Base-by-base conservation (phyloP, 2,329 filamentous ascomycete genomes). In the Colletotrichum neosansevieriae region DNA sequence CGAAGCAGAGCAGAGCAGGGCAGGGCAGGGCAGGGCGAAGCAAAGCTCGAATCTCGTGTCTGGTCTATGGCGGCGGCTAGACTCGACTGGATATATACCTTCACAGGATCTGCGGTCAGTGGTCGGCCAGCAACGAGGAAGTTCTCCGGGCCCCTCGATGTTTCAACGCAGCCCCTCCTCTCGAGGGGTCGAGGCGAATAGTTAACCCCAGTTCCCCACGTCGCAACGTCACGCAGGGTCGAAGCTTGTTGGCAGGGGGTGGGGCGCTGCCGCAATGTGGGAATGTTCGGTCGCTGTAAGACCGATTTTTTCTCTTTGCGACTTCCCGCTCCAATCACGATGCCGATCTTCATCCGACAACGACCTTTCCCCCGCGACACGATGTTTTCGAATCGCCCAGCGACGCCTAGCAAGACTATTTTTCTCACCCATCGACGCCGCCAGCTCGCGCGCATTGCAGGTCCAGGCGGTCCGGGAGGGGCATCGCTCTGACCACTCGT, bases 201-300 rank as follows among this genome's bases (percentile, higher is more conserved):
- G 60, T 49, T 45, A 34, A 58, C 65, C 65, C 65, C 58, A 61
- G 56, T 70, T 69, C 69, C 69, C 69, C 69, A 61, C 69, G 66
- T 54, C 65, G 66, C 51, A 69, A 69, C 50, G 66, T 70, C 69
- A 66, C 69, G 69, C 69, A 70, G 66, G 69, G 69, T 70, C 69
- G 69, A 70, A 70, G 69, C 69, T 70, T 70, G 69, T 70, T 64
- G 64, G 67, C 63, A 56, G 29, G 54, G 58, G 40, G 58, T 64
- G 68, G 68, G 65, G 49, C 58, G 38, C 58, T 62, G 51, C 45
- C 64, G 51, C 63, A 29, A 56, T 50, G 64, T 64, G 64, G 64
- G 64, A 69, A 70, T 63, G 67, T 71, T 71, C 70, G 70, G 70
- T 70, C 63, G 51, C 63, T 68, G 67, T 70, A 70, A 70, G 70